Evolutionary conservation across 2,329 filamentous ascomycete genomes (phyloP), one percentile per base, ranked within the genome.

Genomic region (Fusarium sp.): DNA sequence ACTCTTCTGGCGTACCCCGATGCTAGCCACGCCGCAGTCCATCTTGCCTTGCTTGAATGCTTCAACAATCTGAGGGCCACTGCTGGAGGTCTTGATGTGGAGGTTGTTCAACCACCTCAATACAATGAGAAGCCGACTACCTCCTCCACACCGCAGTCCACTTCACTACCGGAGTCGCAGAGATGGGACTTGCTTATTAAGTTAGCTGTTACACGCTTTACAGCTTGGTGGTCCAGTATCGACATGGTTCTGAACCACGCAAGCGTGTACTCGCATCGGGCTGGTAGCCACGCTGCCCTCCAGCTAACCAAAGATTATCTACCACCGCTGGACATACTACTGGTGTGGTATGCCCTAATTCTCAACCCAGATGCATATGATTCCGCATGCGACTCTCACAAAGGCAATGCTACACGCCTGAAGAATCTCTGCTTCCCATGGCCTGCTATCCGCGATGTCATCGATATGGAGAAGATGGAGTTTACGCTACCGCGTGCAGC

Each of bases 381-480:
- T 19, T 28, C 52, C 33, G 53, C 65, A 5, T 67, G 64, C 3
- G 24, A 52, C 15, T 32, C 50, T 2, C 59, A 68, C 5, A 44
- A 41, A 3, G 14, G 40, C 6, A 44, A 43, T 9, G 19, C 49
- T 1, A 5, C 39, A 26, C 20, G 58, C 1, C 33, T 62, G 7
- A 52, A 68, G 22, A 67, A 51, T 11, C n/a, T 67, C 11, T 68
- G 65, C 40, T 68, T 67, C 7, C 65, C 65, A 6, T 67, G 65
- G 65, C 58, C 43, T 13, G 58, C 65, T 1, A 68, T 67, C 8
- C 64, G 65, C 15, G 64, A 67, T 40, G 41, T 60, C 7, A 49
- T 67, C 13, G 49, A 65, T 24, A 48, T 68, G 58, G 41, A 67
- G 0, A 50, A 35, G 13, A 50, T 68, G 65, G 30, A 63, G 20